A percentile compares a stretch with the other conserved stretches of the same genome.
phyloP scores from a whole-genome alignment of 2,329 filamentous ascomycete genomes.

The Cercospora sesami region DNA sequence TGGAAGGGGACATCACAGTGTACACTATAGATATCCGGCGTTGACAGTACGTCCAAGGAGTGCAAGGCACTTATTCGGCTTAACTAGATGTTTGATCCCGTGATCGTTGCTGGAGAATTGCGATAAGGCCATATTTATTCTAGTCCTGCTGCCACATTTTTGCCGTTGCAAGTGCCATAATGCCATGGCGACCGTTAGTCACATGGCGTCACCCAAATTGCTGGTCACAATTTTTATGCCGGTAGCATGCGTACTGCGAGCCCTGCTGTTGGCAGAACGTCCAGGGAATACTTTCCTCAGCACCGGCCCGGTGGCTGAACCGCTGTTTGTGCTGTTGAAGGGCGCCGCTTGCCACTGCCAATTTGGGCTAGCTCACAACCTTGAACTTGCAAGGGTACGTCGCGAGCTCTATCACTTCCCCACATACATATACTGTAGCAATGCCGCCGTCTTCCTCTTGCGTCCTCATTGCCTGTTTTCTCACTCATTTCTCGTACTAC shows the following conservation, averaged over 20 bases:
- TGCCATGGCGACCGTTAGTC: background rate
- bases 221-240: background rate
- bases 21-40: constrained; percentile 13
- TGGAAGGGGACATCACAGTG: constrained; percentile 10
- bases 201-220: background rate
- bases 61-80: background rate
- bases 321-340: background rate
- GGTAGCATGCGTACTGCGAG: background rate
- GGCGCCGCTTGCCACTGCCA: constrained; percentile 4
- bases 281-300: background rate
- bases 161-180: background rate
- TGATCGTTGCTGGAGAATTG: background rate
- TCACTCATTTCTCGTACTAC: background rate
- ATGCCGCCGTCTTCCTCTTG: background rate
- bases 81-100: background rate
- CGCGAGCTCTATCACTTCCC: constrained; percentile 2
- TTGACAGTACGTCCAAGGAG: constrained; percentile 6
- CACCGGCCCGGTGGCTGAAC: constrained; percentile 1
- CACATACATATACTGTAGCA: constrained; percentile 5
- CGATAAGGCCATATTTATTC: background rate
- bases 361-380: background rate
- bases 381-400: background rate
- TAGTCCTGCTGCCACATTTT: background rate
- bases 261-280: background rate
- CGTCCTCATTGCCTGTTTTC: background rate